phyloP scores from a whole-genome alignment of 768 basidiomycete genomes.

The Brasilioporus rufonigricans region DNA sequence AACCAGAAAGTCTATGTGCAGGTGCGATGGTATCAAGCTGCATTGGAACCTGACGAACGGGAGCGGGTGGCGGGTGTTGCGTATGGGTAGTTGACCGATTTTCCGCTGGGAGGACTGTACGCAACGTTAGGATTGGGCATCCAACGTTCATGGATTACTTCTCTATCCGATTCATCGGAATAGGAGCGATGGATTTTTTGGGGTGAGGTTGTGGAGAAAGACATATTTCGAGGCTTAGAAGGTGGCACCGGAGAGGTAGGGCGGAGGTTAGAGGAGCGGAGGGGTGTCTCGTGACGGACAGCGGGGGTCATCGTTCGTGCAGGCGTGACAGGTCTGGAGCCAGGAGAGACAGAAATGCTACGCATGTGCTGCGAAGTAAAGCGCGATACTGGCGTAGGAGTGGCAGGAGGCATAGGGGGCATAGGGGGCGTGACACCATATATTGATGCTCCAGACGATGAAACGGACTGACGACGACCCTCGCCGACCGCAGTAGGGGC shows the following conservation, averaged over 20 bases:
- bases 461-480: conserved; percentile 30
- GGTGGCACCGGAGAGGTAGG: conserved; percentile 31
- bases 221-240: conserved; percentile 49
- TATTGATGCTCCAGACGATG: conserved; percentile 31
- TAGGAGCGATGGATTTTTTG: conserved; percentile 59
- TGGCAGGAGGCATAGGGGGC: conserved; percentile 44
- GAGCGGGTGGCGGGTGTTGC: conserved; percentile 24
- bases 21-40: conserved; percentile 29
- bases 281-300: conserved; percentile 29
- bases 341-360: conserved; percentile 48
- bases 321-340: conserved; percentile 33
- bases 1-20: conserved; percentile 22
- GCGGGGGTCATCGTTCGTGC: conserved; percentile 30
- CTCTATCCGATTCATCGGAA: conserved; percentile 61
- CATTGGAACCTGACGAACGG: conserved; percentile 34
- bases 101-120: conserved; percentile 37
- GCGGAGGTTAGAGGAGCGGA: conserved; percentile 29
- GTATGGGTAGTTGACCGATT: conserved; percentile 27
- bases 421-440: conserved; percentile 31
- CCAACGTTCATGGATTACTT: conserved; percentile 64
- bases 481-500: conserved; percentile 24
- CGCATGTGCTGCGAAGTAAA: conserved; percentile 53
- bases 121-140: conserved; percentile 46
- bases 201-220: conserved; percentile 46
- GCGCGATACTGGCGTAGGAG: conserved; percentile 49